Evolutionary conservation across 2,329 filamentous ascomycete genomes (phyloP), one percentile per base, ranked within the genome.

Genomic region (Ceratocystis diversiconidia): DNA sequence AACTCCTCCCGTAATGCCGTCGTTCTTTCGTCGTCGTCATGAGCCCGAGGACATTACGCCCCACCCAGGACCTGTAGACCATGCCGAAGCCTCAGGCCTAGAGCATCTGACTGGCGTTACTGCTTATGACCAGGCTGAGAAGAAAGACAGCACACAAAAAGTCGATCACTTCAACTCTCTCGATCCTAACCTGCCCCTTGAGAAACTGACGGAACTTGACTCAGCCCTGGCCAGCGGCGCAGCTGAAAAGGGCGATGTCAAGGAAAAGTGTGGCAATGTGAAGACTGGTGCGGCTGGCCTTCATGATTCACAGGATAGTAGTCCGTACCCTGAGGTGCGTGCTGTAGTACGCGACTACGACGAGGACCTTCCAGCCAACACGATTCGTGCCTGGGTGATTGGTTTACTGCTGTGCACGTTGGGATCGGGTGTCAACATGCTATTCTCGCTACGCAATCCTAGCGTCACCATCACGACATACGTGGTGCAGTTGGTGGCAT

Each of bases 311-410:
- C 79, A 85, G 71, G 83, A 87, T 66, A 84, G 87, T 72, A 87
- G 84, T 61, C 85, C 85, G 1, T 87, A 87, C 71, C 82, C 83
- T 46, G 84, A 87, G 75, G 85, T 87, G 65, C 82, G 85, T 69
- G 82, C 84, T 30, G 82, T 85, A 19, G 85, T 87, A 19, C 77
- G 82, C 68, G 87, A 86, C 72, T 80, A 81, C 71, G 85, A 87
- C 70, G 79, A 85, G 69, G 84, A 86, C 70, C 76, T 86, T 28
- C 81, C 83, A n/a, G 79, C 79, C 69, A 86, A 85, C 72, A 86
- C 84, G 22, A 77, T 86, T 66, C 82, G 84, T 62, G 83, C 84
- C 43, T 87, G 84, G 84, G 74, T 77, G 3, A 83, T 87, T 68
- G 84, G 84, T 43, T 67, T 86, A 70, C 3, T 85, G 10, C 77